phyloP scores from a whole-genome alignment of 345 rosid genomes.

The Balakata baccata region DNA sequence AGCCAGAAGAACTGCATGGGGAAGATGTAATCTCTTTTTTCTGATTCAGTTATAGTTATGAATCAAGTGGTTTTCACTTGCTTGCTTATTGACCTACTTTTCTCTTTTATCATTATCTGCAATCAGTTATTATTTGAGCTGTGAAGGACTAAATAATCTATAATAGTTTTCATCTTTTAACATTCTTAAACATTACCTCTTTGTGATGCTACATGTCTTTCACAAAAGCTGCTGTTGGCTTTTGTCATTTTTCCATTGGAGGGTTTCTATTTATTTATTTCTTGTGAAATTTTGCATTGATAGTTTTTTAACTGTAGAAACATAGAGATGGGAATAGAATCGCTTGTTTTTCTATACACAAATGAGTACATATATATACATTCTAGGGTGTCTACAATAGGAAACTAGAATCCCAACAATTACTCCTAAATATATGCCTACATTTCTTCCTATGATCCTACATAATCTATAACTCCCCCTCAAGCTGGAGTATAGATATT shows the following conservation, averaged over 20 bases:
- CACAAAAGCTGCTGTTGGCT: background rate
- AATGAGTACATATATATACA: too few relatives aligned
- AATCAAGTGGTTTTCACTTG: background rate
- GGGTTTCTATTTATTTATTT: background rate
- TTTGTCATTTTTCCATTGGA: background rate
- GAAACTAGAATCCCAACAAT: too few relatives aligned
- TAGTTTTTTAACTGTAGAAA: too few relatives aligned
- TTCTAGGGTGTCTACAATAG: too few relatives aligned
- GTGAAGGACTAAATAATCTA: background rate
- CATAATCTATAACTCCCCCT: too few relatives aligned
- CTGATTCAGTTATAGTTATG: background rate
- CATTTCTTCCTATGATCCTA: too few relatives aligned
- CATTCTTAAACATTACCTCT: background rate
- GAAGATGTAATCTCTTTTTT: slow-evolving; percentile 51
- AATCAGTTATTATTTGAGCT: background rate
- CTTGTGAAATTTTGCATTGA: background rate
- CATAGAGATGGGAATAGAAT: too few relatives aligned
- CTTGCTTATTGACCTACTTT: slow-evolving; percentile 2
- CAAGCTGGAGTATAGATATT: too few relatives aligned
- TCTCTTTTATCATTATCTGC: background rate
- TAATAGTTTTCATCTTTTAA: background rate
- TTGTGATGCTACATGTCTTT: background rate
- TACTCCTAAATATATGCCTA: too few relatives aligned
- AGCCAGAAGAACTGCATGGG: slow-evolving; percentile 38
- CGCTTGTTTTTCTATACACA: too few relatives aligned